Base-by-base conservation (phyloP, 192 early-diverging fungal genomes). In the Phlyctochytrium bullatum region DNA sequence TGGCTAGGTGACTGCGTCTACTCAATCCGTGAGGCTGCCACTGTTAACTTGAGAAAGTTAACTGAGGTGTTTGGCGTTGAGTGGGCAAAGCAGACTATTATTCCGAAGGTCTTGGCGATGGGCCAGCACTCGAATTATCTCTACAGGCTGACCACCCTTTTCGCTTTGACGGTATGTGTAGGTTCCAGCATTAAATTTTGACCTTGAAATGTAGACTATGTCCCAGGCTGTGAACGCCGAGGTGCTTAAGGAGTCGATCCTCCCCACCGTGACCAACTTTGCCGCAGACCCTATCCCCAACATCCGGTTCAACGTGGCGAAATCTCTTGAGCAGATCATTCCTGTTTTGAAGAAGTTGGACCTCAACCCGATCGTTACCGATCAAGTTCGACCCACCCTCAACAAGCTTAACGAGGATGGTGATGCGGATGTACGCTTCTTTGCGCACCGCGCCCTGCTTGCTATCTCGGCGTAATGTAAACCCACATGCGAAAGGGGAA, bases 231-330 rank as follows among this genome's bases (percentile, higher is more conserved):
- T 94, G 51, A 90, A 91, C 23, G 82, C 89, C 34, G 90, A 96
- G 71, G 89, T 98, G 32, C 86, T 98, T 54, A 89, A 88, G 64
- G 93, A 94, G 58, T 81, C 86, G 66, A 91, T 98, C 59, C 68
- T 99, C 61, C 97, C 97, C 14, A 89, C 92, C 6, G 85, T 97
- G 51, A 87, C 85, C 62, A 85, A 76, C 52, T 86, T 98, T 56
- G 88, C 91, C 33, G 83, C 85, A 16, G 97, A 99, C 73, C 92
- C 93, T 12, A 98, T 99, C 63, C 97, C 97, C 63, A 99, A 99
- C 76, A 99, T 99, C 71, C 90, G 97, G 34, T 99, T 99, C 87
- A 99, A 98, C 64, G 96, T 98, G 14, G 95, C 95, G 47, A 99
- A 99, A 74, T 89, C 91, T 56, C 81, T 96, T 67, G 92, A 94